Base-by-base conservation (phyloP, 1,284 basidiomycete species). In the Neonothopanus nambi region DNA sequence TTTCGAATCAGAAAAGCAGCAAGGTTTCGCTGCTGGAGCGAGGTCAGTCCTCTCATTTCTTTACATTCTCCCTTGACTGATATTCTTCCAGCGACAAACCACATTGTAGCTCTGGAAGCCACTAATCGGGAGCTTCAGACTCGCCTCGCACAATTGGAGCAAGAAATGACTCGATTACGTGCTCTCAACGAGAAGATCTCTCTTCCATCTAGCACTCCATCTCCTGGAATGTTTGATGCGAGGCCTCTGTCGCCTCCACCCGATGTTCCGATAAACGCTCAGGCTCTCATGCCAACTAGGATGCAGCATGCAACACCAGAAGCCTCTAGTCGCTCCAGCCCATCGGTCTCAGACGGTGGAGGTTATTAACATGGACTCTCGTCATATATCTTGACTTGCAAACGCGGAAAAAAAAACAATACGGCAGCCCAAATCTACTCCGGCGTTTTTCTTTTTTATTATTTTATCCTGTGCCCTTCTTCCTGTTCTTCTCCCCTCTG, bases 11-110 rank as follows among this genome's bases (percentile, higher is more conserved):
- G 76, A 91, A 93, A 72, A 86, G 85, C 66, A 91, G 88, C 74
- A 95, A 95, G 69, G 87, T 91, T n/a, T 89, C 85, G 26, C 71
- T 94, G 50, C 76, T 95, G 53, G 92, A 94, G 70, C 79, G 93
- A 77, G 90, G 91, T 92, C 63, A 57, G 80, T 69, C 39, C 50
- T 35, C 53, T 59, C 46, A 33, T 33, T 51, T 51, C 42, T 42
- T 18, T 20, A 38, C 43, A 12, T 52, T 48, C 33, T 59, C 43
- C 30, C 45, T 26, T 45, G 43, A 50, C 46, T 53, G 48, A 50
- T 52, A 28, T 40, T 48, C 24, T 18, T 55, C 37, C 61, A 89
- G 88, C 88, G 21, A 89, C 87, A 28, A 85, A 85, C 65, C 84
- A 90, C 65, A 91, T 91, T 62, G 71, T 80, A 50, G 71, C 75